A percentile compares a stretch with the other conserved stretches of the same genome.
These are phyloP conservation scores for Trichoderma asperellum DNA, from an alignment of 2,329 filamentous ascomycete genomes.

Conservation along the genomic window DNA sequence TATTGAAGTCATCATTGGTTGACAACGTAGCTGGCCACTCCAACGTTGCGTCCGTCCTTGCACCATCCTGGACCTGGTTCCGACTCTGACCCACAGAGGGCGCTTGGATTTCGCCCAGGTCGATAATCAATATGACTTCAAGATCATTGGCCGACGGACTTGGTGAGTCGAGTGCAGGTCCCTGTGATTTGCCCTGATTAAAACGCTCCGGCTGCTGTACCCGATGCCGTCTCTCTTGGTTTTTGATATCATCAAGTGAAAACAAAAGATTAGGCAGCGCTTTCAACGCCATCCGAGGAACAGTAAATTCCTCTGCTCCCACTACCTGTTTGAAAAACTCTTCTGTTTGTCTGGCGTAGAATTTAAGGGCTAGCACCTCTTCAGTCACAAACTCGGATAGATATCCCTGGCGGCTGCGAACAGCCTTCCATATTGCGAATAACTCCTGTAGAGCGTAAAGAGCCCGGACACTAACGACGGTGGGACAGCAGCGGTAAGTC, in stretches of 20 bases:
- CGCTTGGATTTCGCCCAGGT: background rate
- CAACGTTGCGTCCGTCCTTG: background rate
- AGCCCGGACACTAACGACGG: background rate
- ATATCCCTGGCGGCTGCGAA: background rate
- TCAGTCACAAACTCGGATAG: conserved; percentile 1
- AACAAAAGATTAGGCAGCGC: conserved; percentile 4
- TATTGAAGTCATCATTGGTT: background rate
- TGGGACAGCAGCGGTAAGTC: conserved; percentile 1
- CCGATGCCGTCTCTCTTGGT: background rate
- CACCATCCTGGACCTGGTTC: background rate
- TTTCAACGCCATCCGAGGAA: background rate
- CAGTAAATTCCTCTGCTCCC: background rate
- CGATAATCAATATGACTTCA: background rate
- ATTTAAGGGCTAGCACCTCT: background rate
- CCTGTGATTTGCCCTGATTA: background rate
- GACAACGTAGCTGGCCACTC: background rate
- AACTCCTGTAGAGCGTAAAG: conserved; percentile 1
- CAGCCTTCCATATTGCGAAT: background rate
- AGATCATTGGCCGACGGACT: background rate
- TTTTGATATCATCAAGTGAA: background rate
- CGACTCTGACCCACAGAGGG: background rate
- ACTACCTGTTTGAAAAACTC: conserved; percentile 6
- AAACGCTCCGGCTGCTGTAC: background rate
- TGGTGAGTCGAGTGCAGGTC: background rate
- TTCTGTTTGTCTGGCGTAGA: conserved; percentile 13